Conservation (phyloP, 495 filamentous ascomycete species). For the Lasiosphaeria ovina region DNA sequence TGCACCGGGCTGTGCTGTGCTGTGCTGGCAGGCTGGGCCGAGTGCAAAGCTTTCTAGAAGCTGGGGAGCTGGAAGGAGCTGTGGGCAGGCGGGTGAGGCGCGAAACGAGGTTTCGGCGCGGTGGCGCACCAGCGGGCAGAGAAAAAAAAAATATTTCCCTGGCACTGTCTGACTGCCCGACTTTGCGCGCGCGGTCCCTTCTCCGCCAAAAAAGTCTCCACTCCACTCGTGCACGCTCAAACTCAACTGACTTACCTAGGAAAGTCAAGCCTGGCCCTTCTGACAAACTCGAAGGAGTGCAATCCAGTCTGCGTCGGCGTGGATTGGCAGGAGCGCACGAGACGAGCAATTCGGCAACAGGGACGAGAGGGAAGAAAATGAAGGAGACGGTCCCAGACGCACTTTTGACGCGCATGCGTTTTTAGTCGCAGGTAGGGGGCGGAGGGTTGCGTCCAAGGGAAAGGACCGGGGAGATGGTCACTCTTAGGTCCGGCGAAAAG, state of each 20-base stretch:
- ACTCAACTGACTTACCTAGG: constrained; percentile 16
- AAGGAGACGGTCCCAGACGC: constrained; percentile 24
- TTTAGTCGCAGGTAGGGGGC: constrained; percentile 29
- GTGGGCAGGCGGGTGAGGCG: constrained; percentile 13
- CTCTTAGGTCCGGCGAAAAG: constrained; percentile 35
- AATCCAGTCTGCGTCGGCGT: background rate
- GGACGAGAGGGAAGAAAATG: constrained; percentile 19
- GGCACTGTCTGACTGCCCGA: constrained; percentile 3
- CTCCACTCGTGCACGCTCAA: background rate
- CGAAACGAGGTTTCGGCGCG: constrained; percentile 20
- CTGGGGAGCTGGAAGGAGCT: constrained; percentile 12
- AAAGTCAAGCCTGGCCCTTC: background rate
- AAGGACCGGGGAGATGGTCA: constrained; percentile 34
- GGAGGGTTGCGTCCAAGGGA: constrained; percentile 33
- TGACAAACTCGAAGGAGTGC: background rate
- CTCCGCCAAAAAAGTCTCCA: background rate
- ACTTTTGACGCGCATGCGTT: constrained; percentile 25
- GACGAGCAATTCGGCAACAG: constrained; percentile 8
- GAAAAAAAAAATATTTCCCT: constrained; percentile 29
- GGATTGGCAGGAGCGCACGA: background rate
- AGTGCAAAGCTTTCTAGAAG: constrained; percentile 6
- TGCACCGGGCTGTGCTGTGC: background rate
- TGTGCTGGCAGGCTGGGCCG: constrained; percentile 1
- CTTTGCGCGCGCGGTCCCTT: background rate
- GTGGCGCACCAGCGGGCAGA: constrained; percentile 21